Conservation (phyloP, 768 basidiomycete genomes). For the Dendrothele bispora region DNA sequence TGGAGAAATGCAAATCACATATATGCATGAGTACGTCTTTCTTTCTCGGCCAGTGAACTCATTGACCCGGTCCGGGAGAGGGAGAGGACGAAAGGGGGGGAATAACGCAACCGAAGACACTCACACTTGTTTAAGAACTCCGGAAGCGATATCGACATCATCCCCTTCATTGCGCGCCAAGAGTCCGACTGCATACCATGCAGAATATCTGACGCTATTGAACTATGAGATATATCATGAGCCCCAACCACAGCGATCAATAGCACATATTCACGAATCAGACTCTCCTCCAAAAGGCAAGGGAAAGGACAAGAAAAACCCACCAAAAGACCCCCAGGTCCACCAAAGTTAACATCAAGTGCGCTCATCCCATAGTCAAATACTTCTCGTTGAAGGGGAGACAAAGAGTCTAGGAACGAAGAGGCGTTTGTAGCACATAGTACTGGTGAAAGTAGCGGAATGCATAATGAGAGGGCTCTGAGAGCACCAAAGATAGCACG, state of each 20-base stretch:
- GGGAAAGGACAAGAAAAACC: slow-evolving; percentile 5
- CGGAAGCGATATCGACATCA: slow-evolving; percentile 20
- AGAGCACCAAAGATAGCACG: too few relatives aligned
- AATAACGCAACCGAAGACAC: too few relatives aligned
- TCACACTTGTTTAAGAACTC: slow-evolving; percentile 23
- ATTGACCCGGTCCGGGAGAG: too few relatives aligned
- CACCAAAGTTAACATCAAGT: slow-evolving; percentile 24
- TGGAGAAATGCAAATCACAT: too few relatives aligned
- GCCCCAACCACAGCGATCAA: neutral
- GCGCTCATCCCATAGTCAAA: slow-evolving; percentile 25
- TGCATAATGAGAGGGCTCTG: too few relatives aligned
- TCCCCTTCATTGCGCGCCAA: slow-evolving; percentile 24
- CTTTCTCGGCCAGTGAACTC: too few relatives aligned
- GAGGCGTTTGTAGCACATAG: too few relatives aligned
- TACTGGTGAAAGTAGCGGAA: too few relatives aligned
- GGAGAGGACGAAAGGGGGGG: too few relatives aligned
- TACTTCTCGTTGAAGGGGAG: slow-evolving; percentile 18
- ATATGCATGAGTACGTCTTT: too few relatives aligned
- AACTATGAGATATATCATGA: slow-evolving; percentile 14
- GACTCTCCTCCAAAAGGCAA: too few relatives aligned
- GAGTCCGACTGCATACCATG: slow-evolving; percentile 30
- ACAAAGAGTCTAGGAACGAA: slow-evolving; percentile 20
- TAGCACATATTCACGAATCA: neutral
- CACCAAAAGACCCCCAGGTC: slow-evolving; percentile 23
- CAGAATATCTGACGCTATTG: slow-evolving; percentile 27